Conservation (phyloP, 768 basidiomycete species). For the Gloeostereum incarnatum region DNA sequence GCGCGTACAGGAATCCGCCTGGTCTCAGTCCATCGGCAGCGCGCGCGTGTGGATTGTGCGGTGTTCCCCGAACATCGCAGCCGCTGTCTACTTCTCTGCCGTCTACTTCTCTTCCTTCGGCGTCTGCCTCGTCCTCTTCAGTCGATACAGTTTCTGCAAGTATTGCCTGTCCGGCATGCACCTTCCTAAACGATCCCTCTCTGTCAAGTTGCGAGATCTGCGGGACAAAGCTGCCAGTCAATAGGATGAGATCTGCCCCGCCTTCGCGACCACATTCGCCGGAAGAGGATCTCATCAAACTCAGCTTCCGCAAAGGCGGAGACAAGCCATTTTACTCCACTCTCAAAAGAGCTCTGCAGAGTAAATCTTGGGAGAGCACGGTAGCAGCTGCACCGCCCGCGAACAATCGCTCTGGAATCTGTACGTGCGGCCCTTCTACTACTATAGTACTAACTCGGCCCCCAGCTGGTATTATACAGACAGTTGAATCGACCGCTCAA, state of each 20-base stretch:
- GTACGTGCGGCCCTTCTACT: conserved; percentile 20
- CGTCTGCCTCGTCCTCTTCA: conserved; percentile 25
- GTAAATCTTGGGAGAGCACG: conserved; percentile 66
- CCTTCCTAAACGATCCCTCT: conserved; percentile 82
- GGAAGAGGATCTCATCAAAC: conserved; percentile 45
- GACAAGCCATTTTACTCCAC: conserved; percentile 75
- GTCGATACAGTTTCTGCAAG: conserved; percentile 14
- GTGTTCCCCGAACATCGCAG: conserved; percentile 51
- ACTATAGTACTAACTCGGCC: background rate
- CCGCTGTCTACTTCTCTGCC: conserved; percentile 29
- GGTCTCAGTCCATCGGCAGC: conserved; percentile 63
- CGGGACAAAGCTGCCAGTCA: conserved; percentile 57
- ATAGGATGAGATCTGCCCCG: conserved; percentile 49
- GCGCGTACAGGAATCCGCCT: conserved; percentile 73
- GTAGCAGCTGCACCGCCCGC: background rate
- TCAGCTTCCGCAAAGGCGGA: conserved; percentile 91
- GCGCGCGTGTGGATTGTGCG: conserved; percentile 73
- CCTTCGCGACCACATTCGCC: conserved; percentile 56
- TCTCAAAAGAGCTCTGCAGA: conserved; percentile 60
- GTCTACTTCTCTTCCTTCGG: conserved; percentile 29
- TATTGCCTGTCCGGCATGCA: conserved; percentile 78
- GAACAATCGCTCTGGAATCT: conserved; percentile 37
- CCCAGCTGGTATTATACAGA: conserved; percentile 74
- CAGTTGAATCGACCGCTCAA: conserved; percentile 60
- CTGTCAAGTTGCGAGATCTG: conserved; percentile 82